Percentiles rank a stretch among this genome's conserved stretches.
These are phyloP conservation scores for Glaciozyma martinii DNA, from an alignment of 768 basidiomycete genomes.

Conservation along the genomic window DNA sequence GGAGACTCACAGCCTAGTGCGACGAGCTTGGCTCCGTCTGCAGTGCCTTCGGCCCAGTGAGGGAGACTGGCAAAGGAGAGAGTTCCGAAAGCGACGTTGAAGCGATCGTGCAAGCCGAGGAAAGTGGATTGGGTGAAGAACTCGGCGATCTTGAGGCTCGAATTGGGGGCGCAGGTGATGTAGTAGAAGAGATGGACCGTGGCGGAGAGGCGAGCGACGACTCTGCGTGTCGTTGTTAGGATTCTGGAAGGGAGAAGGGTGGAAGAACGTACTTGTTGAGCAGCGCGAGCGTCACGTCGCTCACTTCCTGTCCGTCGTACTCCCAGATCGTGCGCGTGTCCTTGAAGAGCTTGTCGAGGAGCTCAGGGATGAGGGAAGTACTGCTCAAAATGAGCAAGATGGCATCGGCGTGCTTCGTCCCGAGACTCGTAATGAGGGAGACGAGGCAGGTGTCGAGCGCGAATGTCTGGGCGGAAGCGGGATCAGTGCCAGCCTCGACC, in stretches of 20 bases:
- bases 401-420: conserved; percentile 16
- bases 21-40: conserved; percentile 5
- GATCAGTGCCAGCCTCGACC: too few relatives aligned
- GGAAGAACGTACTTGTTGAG: conserved; percentile 6
- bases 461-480: not conserved
- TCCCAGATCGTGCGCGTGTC: conserved; percentile 23
- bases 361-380: conserved; percentile 16
- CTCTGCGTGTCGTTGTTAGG: not conserved
- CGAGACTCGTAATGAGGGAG: conserved; percentile 6
- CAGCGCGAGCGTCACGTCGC: not conserved
- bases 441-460: conserved; percentile 13
- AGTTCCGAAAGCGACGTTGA: conserved; percentile 14
- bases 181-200: conserved; percentile 24
- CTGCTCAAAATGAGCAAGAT: conserved; percentile 1
- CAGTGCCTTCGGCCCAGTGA: conserved; percentile 17
- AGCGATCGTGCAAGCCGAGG: conserved; percentile 3
- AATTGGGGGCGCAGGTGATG: conserved; percentile 17
- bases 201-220: conserved; percentile 9
- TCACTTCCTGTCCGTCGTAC: conserved; percentile 18
- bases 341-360: conserved; percentile 14
- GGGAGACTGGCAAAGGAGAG: conserved; percentile 21
- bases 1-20: conserved; percentile 16
- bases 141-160: conserved; percentile 6
- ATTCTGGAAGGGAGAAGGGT: not conserved
- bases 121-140: not conserved